Conservation (phyloP, 1,139 yeast species). For the Oligophagozyma castellii region DNA sequence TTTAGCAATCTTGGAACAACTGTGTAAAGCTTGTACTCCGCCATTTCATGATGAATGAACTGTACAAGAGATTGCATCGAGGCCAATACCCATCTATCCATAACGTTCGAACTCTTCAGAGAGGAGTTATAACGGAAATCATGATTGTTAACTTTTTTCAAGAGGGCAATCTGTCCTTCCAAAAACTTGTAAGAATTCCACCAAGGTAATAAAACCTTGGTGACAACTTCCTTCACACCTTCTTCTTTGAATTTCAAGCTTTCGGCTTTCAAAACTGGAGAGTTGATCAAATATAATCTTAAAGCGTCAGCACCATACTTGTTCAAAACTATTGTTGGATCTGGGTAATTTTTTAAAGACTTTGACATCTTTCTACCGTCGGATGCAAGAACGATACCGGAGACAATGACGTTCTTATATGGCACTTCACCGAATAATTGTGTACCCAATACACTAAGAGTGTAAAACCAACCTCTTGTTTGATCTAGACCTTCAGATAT, state of each 20-base stretch:
- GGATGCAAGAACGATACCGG: conserved; percentile 92
- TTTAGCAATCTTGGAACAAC: conserved; percentile 86
- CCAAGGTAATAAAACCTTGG: conserved; percentile 94
- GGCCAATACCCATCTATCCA: conserved; percentile 96
- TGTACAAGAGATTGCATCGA: conserved; percentile 81
- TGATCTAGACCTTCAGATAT: conserved; percentile 98
- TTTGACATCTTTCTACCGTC: conserved; percentile 99
- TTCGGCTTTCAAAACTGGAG: conserved; percentile 95
- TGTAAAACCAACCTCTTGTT: conserved; percentile 99
- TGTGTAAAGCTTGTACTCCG: conserved; percentile 76
- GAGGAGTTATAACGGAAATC: conserved; percentile 62
- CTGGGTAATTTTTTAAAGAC: conserved; percentile 95
- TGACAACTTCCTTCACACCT: conserved; percentile 95
- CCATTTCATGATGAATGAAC: conserved; percentile 83
- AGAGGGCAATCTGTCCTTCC: conserved; percentile 82
- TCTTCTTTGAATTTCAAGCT: conserved; percentile 94
- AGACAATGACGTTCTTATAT: conserved; percentile 86
- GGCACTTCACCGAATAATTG: conserved; percentile 89
- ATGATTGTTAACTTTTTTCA: conserved; percentile 58
- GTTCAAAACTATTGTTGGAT: conserved; percentile 68
- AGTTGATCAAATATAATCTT: conserved; percentile 87
- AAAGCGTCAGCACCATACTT: conserved; percentile 97
- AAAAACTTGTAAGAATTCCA: conserved; percentile 94
- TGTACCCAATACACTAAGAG: conserved; percentile 89
- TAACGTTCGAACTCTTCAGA: conserved; percentile 63